A percentile compares a stretch with the other conserved stretches of the same genome.
Evolutionary conservation across 805 yeast genomes (phyloP).

Genomic region (Spathaspora boniae): DNA sequence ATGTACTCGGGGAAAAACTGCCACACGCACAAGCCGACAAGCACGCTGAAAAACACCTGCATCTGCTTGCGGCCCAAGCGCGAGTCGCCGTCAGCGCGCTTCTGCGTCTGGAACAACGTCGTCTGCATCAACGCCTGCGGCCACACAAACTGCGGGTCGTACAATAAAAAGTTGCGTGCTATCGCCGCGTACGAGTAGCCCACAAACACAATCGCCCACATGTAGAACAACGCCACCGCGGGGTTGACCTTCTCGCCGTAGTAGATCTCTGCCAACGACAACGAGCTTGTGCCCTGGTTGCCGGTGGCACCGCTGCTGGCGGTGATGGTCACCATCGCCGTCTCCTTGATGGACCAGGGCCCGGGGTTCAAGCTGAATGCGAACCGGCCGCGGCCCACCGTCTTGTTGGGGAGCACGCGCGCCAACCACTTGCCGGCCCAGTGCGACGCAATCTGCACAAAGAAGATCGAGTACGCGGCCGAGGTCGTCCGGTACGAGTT

Average conservation of each 20-base stretch:
- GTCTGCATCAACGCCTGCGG: conserved; percentile 48
- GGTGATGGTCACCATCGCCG: conserved; percentile 45
- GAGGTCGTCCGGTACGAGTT: conserved; percentile 36
- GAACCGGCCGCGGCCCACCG: conserved; percentile 13
- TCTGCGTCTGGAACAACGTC: conserved; percentile 31
- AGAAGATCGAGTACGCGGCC: conserved; percentile 46
- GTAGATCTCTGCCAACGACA: conserved; percentile 41
- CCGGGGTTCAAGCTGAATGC: conserved; percentile 43
- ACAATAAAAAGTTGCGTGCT: conserved; percentile 40
- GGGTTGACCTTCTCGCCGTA: conserved; percentile 33
- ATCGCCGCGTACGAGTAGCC: conserved; percentile 49
- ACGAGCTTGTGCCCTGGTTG: conserved; percentile 41
- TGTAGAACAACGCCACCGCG: conserved; percentile 34
- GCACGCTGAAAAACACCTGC: conserved; percentile 32
- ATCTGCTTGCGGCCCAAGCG: conserved; percentile 21
- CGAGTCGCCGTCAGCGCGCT: conserved; percentile 13
- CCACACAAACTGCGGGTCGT: conserved; percentile 47
- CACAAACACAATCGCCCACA: conserved; percentile 46
- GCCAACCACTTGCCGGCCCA: conserved; percentile 44
- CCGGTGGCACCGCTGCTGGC: conserved; percentile 50
- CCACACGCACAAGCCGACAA: conserved; percentile 36
- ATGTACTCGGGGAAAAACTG: conserved; percentile 44
- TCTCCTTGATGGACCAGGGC: conserved; percentile 50
- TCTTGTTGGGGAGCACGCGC: conserved; percentile 30
- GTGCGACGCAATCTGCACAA: conserved; percentile 44